These are phyloP conservation scores for Ceratocystis eucalypticola DNA, from an alignment of 2,329 filamentous ascomycete species.

Conservation along the genomic window DNA sequence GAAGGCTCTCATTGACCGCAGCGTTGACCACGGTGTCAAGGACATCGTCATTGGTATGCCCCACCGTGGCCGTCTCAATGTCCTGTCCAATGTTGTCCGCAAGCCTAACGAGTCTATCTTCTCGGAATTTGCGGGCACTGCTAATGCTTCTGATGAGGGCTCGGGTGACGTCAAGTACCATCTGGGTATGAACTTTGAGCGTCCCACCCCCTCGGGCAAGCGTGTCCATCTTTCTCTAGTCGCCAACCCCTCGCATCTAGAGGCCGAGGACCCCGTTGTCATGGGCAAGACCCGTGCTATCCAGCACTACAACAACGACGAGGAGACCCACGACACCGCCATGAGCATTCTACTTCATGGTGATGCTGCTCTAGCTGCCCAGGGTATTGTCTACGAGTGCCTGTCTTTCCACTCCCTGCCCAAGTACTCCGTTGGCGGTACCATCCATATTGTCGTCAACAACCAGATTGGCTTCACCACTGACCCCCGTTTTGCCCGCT, in stretches of 20 bases:
- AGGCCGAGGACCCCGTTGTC: constrained; percentile 95
- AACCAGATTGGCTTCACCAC: constrained; percentile 99
- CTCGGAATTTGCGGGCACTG: constrained; percentile 85
- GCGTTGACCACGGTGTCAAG: constrained; percentile 96
- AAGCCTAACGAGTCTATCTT: constrained; percentile 99
- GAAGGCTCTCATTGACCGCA: constrained; percentile 97
- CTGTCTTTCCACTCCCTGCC: constrained; percentile 94
- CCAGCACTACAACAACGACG: constrained; percentile 97
- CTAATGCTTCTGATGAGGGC: constrained; percentile 82
- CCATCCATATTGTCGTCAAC: constrained; percentile 94
- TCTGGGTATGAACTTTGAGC: constrained; percentile 99
- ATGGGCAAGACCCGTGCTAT: constrained; percentile 95
- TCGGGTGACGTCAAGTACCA: constrained; percentile 99
- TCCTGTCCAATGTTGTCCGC: constrained; percentile 93
- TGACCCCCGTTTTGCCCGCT: constrained; percentile 91
- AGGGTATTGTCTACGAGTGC: constrained; percentile 96
- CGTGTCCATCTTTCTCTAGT: constrained; percentile 98
- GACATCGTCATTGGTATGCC: constrained; percentile 99
- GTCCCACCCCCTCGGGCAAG: constrained; percentile 93
- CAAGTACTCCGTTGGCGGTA: constrained; percentile 92
- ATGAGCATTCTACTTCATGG: constrained; percentile 96
- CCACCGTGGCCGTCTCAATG: constrained; percentile 94
- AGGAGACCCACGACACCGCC: constrained; percentile 72
- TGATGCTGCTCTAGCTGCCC: constrained; percentile 90
- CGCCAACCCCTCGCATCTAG: constrained; percentile 94